A percentile compares a stretch with the other conserved stretches of the same genome.
phyloP scores from a whole-genome alignment of 1,139 yeast species.

The Hansenula anomala region DNA sequence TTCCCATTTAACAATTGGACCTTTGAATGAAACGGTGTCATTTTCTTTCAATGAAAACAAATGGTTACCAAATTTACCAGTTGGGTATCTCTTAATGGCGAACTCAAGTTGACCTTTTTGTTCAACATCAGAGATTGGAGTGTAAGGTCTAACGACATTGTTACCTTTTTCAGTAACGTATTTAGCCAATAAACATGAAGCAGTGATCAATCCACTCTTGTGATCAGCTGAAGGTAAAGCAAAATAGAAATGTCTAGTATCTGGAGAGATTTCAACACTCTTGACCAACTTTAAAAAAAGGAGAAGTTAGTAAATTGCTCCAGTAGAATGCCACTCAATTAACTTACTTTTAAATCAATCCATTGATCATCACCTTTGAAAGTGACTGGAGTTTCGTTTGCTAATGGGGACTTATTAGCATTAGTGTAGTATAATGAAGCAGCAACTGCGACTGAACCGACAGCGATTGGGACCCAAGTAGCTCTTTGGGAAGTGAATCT shows the following conservation, averaged over 20 bases:
- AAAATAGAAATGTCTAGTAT: conserved; percentile 64
- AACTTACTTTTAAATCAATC: conserved; percentile 60
- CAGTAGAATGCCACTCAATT: too few relatives aligned
- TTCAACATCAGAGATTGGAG: conserved; percentile 75
- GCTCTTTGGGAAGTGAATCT: conserved; percentile 22
- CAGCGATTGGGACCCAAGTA: conserved; percentile 29
- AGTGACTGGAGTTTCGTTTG: conserved; percentile 49
- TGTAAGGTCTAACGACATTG: conserved; percentile 93
- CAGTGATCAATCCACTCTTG: conserved; percentile 73
- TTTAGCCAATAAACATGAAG: conserved; percentile 79
- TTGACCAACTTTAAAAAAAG: conserved; percentile 35
- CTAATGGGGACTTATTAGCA: conserved; percentile 21
- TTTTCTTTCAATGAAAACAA: conserved; percentile 65
- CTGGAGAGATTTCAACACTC: conserved; percentile 50
- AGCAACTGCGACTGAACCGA: conserved; percentile 51
- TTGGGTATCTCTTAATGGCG: conserved; percentile 77
- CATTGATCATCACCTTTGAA: conserved; percentile 71
- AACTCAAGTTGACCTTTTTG: conserved; percentile 74
- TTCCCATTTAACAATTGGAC: conserved; percentile 90
- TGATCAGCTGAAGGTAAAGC: conserved; percentile 65
- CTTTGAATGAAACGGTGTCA: conserved; percentile 88
- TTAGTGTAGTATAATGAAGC: conserved; percentile 40
- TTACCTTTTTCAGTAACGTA: conserved; percentile 80
- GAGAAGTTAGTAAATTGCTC: too few relatives aligned
- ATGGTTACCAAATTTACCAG: conserved; percentile 82